These are phyloP conservation scores for Rhizopus sp. DNA, from an alignment of 371 early-diverging fungal genomes.

Conservation along the genomic window DNA sequence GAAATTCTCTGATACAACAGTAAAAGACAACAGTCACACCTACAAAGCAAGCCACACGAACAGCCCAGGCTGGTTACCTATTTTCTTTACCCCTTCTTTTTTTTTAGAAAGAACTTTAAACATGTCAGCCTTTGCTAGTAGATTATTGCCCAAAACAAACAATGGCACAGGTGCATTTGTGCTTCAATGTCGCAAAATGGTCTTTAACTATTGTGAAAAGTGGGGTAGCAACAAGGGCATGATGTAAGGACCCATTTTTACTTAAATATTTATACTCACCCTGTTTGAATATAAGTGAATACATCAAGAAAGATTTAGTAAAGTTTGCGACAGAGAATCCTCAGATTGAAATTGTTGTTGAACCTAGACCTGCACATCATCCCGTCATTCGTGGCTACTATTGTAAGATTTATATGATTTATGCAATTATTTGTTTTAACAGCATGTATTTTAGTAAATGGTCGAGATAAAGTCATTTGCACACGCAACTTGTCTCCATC, in stretches of 20 bases:
- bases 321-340: slow-evolving; percentile 76
- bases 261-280: background rate
- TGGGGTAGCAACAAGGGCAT: slow-evolving; percentile 83
- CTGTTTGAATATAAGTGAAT: slow-evolving; percentile 55
- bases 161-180: slow-evolving; percentile 85
- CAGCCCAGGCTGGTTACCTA: slow-evolving; percentile 5
- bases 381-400: slow-evolving; percentile 79
- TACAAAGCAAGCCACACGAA: background rate
- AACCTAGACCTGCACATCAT: slow-evolving; percentile 77
- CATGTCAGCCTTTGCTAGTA: slow-evolving; percentile 31
- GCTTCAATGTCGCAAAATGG: slow-evolving; percentile 78
- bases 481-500: slow-evolving; percentile 63
- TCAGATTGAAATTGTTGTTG: slow-evolving; percentile 80
- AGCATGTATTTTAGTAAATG: slow-evolving; percentile 59
- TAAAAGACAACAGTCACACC: slow-evolving; percentile 11
- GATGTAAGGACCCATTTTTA: slow-evolving; percentile 52
- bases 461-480: slow-evolving; percentile 73
- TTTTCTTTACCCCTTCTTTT: slow-evolving; percentile 17
- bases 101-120: slow-evolving; percentile 1
- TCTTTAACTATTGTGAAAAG: slow-evolving; percentile 86
- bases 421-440: background rate
- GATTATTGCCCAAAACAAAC: slow-evolving; percentile 49
- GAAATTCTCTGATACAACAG: no score
- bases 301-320: slow-evolving; percentile 66
- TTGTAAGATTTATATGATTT: slow-evolving; percentile 43